phyloP scores from a whole-genome alignment of 2,329 filamentous ascomycete genomes.

The Colletotrichum orchidophilum region DNA sequence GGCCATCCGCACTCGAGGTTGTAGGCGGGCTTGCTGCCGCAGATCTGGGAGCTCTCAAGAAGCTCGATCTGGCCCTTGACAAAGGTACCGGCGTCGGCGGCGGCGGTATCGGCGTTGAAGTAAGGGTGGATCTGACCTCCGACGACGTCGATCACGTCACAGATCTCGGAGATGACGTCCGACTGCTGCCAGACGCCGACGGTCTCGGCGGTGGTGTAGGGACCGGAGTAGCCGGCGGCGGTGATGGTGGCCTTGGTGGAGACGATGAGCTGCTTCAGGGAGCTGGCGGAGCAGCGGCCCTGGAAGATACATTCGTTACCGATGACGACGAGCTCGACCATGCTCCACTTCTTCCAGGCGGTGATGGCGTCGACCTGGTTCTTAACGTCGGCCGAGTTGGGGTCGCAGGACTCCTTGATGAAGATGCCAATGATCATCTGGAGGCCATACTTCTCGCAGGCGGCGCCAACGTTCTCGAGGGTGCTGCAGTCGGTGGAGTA shows the following conservation, averaged over 20 bases:
- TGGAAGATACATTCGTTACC: conserved; percentile 93
- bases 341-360: conserved; percentile 74
- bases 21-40: conserved; percentile 76
- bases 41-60: conserved; percentile 68
- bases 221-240: conserved; percentile 74
- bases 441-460: conserved; percentile 72
- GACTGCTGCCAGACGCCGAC: conserved; percentile 78
- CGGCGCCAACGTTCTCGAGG: conserved; percentile 77
- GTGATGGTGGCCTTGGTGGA: conserved; percentile 71
- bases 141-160: conserved; percentile 78
- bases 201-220: conserved; percentile 87
- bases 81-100: conserved; percentile 78
- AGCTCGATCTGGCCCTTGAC: conserved; percentile 77
- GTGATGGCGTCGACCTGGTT: conserved; percentile 79
- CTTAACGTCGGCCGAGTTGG: conserved; percentile 68
- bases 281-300: conserved; percentile 68
- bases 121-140: conserved; percentile 92
- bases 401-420: conserved; percentile 73
- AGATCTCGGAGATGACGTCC: conserved; percentile 68
- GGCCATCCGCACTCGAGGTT: conserved; percentile 96
- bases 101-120: conserved; percentile 80
- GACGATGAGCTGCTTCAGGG: conserved; percentile 77
- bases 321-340: conserved; percentile 83
- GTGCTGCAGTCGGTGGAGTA: conserved; percentile 94
- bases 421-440: conserved; percentile 90